Evolutionary conservation across 768 basidiomycete species (phyloP).

Genomic region (Hydnomerulius pinastri): DNA sequence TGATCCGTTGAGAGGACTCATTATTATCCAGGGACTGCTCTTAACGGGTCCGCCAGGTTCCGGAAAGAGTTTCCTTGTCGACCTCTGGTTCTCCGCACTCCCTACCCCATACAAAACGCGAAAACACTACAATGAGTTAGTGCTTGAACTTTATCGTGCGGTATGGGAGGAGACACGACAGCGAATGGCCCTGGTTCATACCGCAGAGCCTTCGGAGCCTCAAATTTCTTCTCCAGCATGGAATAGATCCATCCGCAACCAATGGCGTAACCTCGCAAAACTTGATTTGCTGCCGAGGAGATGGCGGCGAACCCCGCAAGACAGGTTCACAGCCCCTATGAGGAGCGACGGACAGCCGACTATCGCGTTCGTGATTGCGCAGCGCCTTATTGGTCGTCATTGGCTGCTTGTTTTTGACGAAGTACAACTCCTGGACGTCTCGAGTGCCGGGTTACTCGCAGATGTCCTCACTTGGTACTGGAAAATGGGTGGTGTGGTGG

Average conservation of each 20-base stretch:
- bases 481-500: slow-evolving; percentile 61
- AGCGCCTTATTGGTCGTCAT: slow-evolving; percentile 44
- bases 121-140: slow-evolving; percentile 58
- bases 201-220: background rate
- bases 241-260: slow-evolving; percentile 26
- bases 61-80: slow-evolving; percentile 55
- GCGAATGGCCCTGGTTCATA: slow-evolving; percentile 28
- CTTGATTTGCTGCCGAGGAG: slow-evolving; percentile 29
- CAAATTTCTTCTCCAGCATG: slow-evolving; percentile 8
- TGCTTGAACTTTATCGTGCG: slow-evolving; percentile 54
- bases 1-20: background rate
- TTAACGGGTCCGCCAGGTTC: slow-evolving; percentile 54
- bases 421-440: slow-evolving; percentile 61
- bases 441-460: slow-evolving; percentile 51
- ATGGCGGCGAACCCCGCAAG: slow-evolving; percentile 28
- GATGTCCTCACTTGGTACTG: slow-evolving; percentile 63
- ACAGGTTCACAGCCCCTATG: slow-evolving; percentile 19
- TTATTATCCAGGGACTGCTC: slow-evolving; percentile 43
- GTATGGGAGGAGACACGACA: slow-evolving; percentile 53
- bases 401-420: slow-evolving; percentile 62
- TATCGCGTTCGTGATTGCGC: slow-evolving; percentile 48
- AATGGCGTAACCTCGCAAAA: slow-evolving; percentile 34
- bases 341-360: slow-evolving; percentile 27
- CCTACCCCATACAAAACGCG: slow-evolving; percentile 55
- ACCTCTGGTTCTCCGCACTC: slow-evolving; percentile 55